phyloP scores from a whole-genome alignment of 2,329 filamentous ascomycete genomes.

The Neocatenulostroma microsporum region DNA sequence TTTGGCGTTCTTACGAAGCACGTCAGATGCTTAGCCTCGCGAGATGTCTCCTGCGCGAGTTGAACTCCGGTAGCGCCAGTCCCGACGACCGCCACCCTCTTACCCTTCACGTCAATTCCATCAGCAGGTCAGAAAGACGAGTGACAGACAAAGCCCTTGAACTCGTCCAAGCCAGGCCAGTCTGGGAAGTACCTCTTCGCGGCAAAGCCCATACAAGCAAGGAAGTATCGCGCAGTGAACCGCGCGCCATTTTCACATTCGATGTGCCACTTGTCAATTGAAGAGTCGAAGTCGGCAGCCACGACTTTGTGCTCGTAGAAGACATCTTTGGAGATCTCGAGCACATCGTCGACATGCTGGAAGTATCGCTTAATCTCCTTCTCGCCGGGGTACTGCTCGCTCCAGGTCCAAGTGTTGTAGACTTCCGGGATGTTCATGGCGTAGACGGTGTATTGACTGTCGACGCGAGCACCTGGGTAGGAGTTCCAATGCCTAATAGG shows the following conservation, averaged over 20 bases:
- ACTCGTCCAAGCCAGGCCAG: slow-evolving; percentile 30
- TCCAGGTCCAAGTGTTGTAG: slow-evolving; percentile 18
- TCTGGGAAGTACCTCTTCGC: slow-evolving; percentile 34
- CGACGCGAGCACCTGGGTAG: slow-evolving; percentile 34
- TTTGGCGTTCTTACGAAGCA: slow-evolving; percentile 64
- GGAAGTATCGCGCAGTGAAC: slow-evolving; percentile 27
- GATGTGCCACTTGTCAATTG: slow-evolving; percentile 45
- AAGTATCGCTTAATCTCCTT: slow-evolving; percentile 41
- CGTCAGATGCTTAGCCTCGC: slow-evolving; percentile 35
- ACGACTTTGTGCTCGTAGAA: slow-evolving; percentile 51
- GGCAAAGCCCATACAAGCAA: slow-evolving; percentile 34
- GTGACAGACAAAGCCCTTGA: slow-evolving; percentile 34
- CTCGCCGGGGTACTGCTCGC: slow-evolving; percentile 9
- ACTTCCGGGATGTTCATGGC: slow-evolving; percentile 12
- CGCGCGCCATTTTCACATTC: slow-evolving; percentile 28
- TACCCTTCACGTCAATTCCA: slow-evolving; percentile 27
- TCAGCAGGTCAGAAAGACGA: slow-evolving; percentile 34
- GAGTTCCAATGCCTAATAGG: slow-evolving; percentile 4
- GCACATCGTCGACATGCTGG: slow-evolving; percentile 51
- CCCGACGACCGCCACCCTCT: slow-evolving; percentile 35
- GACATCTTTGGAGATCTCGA: slow-evolving; percentile 50
- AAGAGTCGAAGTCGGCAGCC: slow-evolving; percentile 39
- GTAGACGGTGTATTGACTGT: slow-evolving; percentile 26
- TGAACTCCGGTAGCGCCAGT: slow-evolving; percentile 35
- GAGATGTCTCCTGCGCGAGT: slow-evolving; percentile 21